Base-by-base conservation (phyloP, 2,329 filamentous ascomycete genomes). In the Passalora sequoiae region DNA sequence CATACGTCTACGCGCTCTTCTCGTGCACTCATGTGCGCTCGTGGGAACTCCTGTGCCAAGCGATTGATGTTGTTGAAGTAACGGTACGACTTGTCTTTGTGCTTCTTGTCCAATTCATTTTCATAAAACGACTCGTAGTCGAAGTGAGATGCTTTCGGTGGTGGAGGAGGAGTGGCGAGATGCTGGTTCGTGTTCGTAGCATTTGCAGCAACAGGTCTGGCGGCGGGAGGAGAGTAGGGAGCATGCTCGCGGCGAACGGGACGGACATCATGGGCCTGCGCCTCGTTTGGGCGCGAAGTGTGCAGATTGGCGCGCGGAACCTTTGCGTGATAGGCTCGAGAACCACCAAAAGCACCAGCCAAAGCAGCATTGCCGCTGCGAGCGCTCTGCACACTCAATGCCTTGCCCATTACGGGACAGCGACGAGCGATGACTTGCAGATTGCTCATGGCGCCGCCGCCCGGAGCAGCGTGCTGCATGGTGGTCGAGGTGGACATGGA, bases 61-160 rank as follows among this genome's bases (percentile, higher is more conserved):
- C 92, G 89, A 64, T 98, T 98, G 80, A 98, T 98, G 75, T 98
- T 98, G 77, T 98, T 98, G 76, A 98, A 98, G 74, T 97, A 97
- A 63, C 92, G 87, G 74, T 98, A 98, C 40, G 89, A 96, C 74
- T 96, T 97, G 77, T 98, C 92, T 76, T 94, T 89, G 77, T 95
- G 92, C 74, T 98, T 98, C 79, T 96, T 97, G 59, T 96, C 88
- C 56, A 98, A 71, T 67, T 98, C 91, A 49, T 73, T 73, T 54
- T 83, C 72, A 71, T 97, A 98, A 69, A 96, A 98, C 35, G 67
- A 78, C 60, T 95, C 82, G 62, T 98, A 98, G 68, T 97, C 78
- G 68, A 96, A 98, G 60, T 82, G 86, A 46, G 66, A 62, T 17
- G 67, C 60, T 25, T 67, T 63, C 9, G 72, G 72, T 24, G 74